A percentile compares a stretch with the other conserved stretches of the same genome.
These are phyloP conservation scores for Meyerozyma elateridarum DNA, from an alignment of 1,139 yeast genomes.

Conservation along the genomic window DNA sequence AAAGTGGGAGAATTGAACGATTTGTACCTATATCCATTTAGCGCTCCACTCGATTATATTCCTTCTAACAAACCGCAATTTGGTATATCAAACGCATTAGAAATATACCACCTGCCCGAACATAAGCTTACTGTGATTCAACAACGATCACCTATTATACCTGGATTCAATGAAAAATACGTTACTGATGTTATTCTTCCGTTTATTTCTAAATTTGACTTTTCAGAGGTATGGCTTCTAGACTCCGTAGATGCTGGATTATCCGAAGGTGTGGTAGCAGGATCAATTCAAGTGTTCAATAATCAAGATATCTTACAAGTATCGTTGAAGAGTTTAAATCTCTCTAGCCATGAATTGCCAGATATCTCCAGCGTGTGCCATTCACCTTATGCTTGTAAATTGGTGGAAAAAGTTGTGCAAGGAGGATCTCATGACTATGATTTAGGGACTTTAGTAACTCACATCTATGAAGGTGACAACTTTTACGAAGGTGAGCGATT, in stretches of 20 bases:
- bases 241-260: slow-evolving; percentile 73
- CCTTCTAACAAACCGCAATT: slow-evolving; percentile 8
- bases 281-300: slow-evolving; percentile 28
- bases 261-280: slow-evolving; percentile 21
- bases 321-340: slow-evolving; percentile 28
- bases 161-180: slow-evolving; percentile 53
- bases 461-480: slow-evolving; percentile 89
- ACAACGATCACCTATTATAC: slow-evolving; percentile 79
- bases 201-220: slow-evolving; percentile 34
- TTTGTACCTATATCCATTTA: slow-evolving; percentile 69
- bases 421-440: slow-evolving; percentile 5
- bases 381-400: slow-evolving; percentile 7
- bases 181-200: slow-evolving; percentile 51
- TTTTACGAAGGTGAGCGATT: slow-evolving; percentile 62
- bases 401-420: slow-evolving; percentile 1
- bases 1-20: slow-evolving; percentile 56
- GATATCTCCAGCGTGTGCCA: slow-evolving; percentile 3
- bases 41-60: slow-evolving; percentile 65
- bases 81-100: slow-evolving; percentile 60
- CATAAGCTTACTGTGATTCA: slow-evolving; percentile 57
- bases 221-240: slow-evolving; percentile 49
- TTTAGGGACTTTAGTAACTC: slow-evolving; percentile 29
- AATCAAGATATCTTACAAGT: slow-evolving; percentile 29
- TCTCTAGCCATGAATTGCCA: slow-evolving; percentile 9
- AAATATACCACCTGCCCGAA: slow-evolving; percentile 43